Base-by-base conservation (phyloP, 257 asterid species). In the Orobanche coerulescens region DNA sequence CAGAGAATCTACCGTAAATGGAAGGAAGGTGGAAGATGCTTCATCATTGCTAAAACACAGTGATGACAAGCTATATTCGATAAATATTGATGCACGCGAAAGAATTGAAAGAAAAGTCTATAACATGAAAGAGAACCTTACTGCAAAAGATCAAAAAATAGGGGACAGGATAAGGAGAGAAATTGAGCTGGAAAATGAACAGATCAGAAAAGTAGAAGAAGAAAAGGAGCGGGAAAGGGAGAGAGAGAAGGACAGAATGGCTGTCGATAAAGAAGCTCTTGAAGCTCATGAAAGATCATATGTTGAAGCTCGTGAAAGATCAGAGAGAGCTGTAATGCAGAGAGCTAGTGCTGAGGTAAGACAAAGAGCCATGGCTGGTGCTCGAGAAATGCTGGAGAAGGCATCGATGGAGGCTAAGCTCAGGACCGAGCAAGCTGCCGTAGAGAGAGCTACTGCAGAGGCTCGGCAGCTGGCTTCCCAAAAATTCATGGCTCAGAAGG, bases 171-270 rank as follows among this genome's bases (percentile, higher is more conserved):
- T 72, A 64, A 77, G 69, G 67, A 67, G 76, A 73, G 82, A 91
- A 69, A 72, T 56, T 67, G 81, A 74, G 63, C 58, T 68, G 58
- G 87, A 78, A 78, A 74, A 76, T 37, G 94, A 82, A 59, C 70
- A 48, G 22, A 55, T 76, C 49, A 82, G 85, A 76, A 84, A 74
- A 73, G 25, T 81, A 33, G 94, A 92, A 73, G 95, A 84, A 76
- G 94, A 92, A 72, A 84, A 84, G 79, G 96, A 85, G 70, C 73
- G 98, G 72, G 93, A 88, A 73, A 92, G 94, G 75, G 96, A 92
- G 73, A 83, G 96, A 77, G 96, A 88, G 69, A 92, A 92, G 81
- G 96, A 92, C 68, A 78, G 94, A 69, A 92, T 84, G 96, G 89
- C 86, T 62, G 82, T 92, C 69, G 87, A 81, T 62, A 83, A 65